Conservation (phyloP, 768 basidiomycete genomes). For the Lentinula raphanica region DNA sequence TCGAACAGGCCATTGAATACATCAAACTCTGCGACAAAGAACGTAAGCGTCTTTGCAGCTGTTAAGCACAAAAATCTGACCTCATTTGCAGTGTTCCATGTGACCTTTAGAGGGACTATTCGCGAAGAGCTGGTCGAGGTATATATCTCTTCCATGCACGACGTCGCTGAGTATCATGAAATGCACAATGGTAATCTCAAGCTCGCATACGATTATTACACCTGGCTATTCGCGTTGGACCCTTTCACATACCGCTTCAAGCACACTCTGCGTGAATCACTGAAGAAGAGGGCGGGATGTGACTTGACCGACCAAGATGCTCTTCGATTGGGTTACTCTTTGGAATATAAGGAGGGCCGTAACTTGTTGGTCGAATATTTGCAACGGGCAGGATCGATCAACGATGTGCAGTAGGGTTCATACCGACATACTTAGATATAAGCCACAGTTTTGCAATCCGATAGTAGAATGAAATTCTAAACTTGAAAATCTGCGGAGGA, state of each 20-base stretch:
- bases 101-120: background rate
- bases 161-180: conserved; percentile 1
- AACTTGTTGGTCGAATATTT: background rate
- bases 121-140: background rate
- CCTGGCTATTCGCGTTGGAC: background rate
- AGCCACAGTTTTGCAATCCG: background rate
- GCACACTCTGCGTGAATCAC: background rate
- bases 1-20: background rate
- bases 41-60: background rate
- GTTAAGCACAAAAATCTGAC: too few species aligned
- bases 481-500: too few species aligned
- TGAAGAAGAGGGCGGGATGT: background rate
- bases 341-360: conserved; percentile 1
- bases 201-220: background rate
- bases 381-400: background rate
- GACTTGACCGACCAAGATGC: background rate
- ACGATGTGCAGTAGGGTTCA: background rate
- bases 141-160: background rate
- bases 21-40: conserved; percentile 1
- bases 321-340: background rate
- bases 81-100: background rate
- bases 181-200: background rate
- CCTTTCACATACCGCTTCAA: background rate
- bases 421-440: too few species aligned
- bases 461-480: background rate